These are phyloP conservation scores for Wallacemonas sp. DNA, from an alignment of 208 protist species.

Conservation along the genomic window DNA sequence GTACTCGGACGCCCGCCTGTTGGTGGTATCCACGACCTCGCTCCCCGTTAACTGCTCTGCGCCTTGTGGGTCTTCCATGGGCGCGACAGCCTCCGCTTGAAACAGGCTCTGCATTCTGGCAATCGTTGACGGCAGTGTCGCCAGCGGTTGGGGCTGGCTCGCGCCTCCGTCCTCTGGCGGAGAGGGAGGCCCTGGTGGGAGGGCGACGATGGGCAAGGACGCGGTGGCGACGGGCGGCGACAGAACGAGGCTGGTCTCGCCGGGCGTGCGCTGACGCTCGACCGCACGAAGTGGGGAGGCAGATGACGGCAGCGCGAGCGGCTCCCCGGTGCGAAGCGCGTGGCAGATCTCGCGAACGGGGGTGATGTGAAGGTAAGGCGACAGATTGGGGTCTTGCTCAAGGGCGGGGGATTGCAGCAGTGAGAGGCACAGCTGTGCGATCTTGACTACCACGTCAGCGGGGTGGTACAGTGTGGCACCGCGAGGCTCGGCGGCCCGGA, in stretches of 20 bases:
- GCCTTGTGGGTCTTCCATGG: conserved; percentile 4
- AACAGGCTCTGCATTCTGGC: neutral
- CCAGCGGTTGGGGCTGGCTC: neutral
- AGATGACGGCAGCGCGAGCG: neutral
- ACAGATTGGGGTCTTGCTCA: conserved; percentile 25
- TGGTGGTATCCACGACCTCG: conserved; percentile 65
- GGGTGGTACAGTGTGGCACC: conserved; percentile 62
- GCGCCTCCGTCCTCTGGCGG: no score
- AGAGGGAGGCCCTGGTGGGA: neutral
- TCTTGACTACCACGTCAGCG: conserved; percentile 62
- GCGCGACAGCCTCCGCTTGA: neutral
- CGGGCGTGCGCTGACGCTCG: neutral
- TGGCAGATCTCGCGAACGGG: conserved; percentile 58
- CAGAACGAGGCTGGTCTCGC: neutral
- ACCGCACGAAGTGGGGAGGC: neutral
- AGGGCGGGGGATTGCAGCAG: conserved; percentile 21
- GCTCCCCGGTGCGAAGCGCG: neutral
- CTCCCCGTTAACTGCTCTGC: conserved; percentile 56
- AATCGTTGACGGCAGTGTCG: neutral
- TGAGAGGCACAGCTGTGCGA: conserved; percentile 60
- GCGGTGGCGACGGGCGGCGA: neutral
- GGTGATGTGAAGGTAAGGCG: conserved; percentile 71
- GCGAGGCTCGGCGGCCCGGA: conserved; percentile 11
- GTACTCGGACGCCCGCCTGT: conserved; percentile 43
- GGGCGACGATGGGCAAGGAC: neutral